Evolutionary conservation across 1,284 basidiomycete species (phyloP).

Genomic region (Ganoderma lingzhi): DNA sequence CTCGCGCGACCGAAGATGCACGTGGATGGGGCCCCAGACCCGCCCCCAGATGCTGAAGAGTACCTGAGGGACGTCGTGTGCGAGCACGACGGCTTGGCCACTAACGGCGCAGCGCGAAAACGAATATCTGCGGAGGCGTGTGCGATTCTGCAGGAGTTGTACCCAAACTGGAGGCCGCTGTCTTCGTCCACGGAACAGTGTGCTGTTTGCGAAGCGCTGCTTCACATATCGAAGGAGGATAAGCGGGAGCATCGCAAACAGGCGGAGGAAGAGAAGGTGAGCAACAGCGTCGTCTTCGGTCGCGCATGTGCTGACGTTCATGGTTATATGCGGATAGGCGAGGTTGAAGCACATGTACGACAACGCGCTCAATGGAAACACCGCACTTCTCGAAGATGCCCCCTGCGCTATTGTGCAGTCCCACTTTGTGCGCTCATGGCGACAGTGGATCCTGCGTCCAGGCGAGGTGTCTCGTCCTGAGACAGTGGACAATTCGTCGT

Average conservation of each 20-base stretch:
- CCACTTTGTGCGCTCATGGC: constrained; percentile 71
- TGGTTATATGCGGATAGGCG: constrained; percentile 47
- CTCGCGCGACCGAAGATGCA: constrained; percentile 80
- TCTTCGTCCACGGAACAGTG: constrained; percentile 62
- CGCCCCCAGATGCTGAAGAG: constrained; percentile 65
- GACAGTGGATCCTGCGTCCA: constrained; percentile 71
- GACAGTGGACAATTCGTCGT: constrained; percentile 64
- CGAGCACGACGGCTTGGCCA: constrained; percentile 68
- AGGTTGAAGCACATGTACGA: constrained; percentile 69
- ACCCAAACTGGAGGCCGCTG: constrained; percentile 69
- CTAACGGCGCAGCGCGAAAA: constrained; percentile 60
- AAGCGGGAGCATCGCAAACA: constrained; percentile 63
- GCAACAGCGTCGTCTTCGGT: constrained; percentile 20
- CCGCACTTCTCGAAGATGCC: constrained; percentile 51
- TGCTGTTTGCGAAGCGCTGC: constrained; percentile 60
- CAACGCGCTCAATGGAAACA: constrained; percentile 56
- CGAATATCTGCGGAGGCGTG: constrained; percentile 71
- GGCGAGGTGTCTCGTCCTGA: constrained; percentile 63
- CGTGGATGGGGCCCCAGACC: constrained; percentile 58
- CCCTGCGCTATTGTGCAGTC: constrained; percentile 67
- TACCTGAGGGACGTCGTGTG: constrained; percentile 70
- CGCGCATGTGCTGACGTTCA: constrained; percentile 21
- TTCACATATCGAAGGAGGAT: constrained; percentile 65
- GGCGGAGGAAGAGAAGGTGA: constrained; percentile 80
- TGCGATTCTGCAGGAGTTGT: constrained; percentile 61